Conservation (phyloP, 805 yeast species). For the Sungouiella thailandica region DNA sequence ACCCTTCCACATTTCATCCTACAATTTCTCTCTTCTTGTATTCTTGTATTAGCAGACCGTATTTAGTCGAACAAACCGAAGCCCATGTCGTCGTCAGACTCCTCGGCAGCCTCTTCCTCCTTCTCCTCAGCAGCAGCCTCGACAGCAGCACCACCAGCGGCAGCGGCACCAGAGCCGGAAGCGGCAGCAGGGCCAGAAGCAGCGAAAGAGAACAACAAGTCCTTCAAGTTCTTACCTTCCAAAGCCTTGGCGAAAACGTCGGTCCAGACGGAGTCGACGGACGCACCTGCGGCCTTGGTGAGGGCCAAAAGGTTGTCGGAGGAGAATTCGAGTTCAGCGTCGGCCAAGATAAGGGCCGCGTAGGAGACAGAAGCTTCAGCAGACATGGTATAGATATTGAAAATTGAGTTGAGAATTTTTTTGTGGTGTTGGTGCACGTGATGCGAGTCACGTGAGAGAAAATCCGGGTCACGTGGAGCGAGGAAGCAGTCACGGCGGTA, state of each 20-base stretch:
- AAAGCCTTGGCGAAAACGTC: conserved; percentile 86
- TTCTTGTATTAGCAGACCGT: conserved; percentile 8
- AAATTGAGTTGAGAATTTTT: conserved; percentile 8
- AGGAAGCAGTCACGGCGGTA: conserved; percentile 2
- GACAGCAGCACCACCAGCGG: conserved; percentile 38
- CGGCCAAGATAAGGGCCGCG: conserved; percentile 98
- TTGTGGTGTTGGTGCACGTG: conserved; percentile 1
- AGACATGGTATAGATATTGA: conserved; percentile 53
- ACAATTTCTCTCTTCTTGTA: neutral
- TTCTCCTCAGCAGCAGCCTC: conserved; percentile 40
- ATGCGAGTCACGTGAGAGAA: conserved; percentile 1
- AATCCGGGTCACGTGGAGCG: neutral
- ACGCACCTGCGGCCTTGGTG: conserved; percentile 78
- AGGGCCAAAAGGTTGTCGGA: conserved; percentile 76
- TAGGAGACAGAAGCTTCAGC: conserved; percentile 89
- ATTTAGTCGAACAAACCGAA: conserved; percentile 28
- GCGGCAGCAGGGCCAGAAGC: conserved; percentile 41
- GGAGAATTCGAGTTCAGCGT: conserved; percentile 92
- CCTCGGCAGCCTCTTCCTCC: conserved; percentile 19
- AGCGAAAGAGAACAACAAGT: conserved; percentile 56
- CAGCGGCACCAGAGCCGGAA: conserved; percentile 29
- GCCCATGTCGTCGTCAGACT: conserved; percentile 25
- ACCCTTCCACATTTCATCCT: too few species aligned
- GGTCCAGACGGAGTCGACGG: conserved; percentile 79
- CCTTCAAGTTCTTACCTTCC: conserved; percentile 79